A percentile compares a stretch with the other conserved stretches of the same genome.
phyloP scores from a whole-genome alignment of 1,139 yeast genomes.

The Protomyces macrosporus region DNA sequence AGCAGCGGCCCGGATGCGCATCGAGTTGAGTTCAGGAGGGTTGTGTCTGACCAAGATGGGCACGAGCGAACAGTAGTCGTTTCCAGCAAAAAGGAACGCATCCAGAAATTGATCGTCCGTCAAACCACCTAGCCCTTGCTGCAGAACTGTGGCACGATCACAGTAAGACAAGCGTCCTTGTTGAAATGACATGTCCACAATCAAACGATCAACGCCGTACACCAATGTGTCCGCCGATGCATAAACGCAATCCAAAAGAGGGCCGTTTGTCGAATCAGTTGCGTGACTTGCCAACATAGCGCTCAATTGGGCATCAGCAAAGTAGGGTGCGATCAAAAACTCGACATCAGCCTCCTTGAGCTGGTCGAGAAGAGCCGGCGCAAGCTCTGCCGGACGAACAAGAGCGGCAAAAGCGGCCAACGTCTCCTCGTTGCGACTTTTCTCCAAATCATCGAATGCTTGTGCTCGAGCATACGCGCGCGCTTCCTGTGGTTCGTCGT shows the following conservation, averaged over 20 bases:
- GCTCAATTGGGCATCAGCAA: constrained; percentile 74
- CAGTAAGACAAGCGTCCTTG: constrained; percentile 56
- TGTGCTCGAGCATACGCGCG: constrained; percentile 34
- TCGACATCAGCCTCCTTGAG: constrained; percentile 55
- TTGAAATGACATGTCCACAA: constrained; percentile 41
- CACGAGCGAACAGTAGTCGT: constrained; percentile 68
- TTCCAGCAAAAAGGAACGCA: constrained; percentile 70
- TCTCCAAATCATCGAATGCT: constrained; percentile 42
- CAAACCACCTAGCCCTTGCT: constrained; percentile 17
- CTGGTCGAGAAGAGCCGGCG: constrained; percentile 9
- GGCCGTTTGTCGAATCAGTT: constrained; percentile 74
- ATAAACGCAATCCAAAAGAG: constrained; percentile 64
- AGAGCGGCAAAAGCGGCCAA: constrained; percentile 28
- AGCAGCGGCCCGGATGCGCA: constrained; percentile 41
- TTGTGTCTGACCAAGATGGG: constrained; percentile 43
- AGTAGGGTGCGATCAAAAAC: constrained; percentile 75
- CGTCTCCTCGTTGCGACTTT: constrained; percentile 40
- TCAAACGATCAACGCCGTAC: constrained; percentile 55
- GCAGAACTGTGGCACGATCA: constrained; percentile 25
- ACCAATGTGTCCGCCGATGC: constrained; percentile 59
- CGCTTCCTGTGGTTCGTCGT: constrained; percentile 16
- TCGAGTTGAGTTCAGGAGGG: constrained; percentile 38
- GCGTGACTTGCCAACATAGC: constrained; percentile 50
- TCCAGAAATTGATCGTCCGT: constrained; percentile 25
- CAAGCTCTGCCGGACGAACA: constrained; percentile 3